Conservation (phyloP, 331 rosid species). For the Stylosanthes scabra region DNA sequence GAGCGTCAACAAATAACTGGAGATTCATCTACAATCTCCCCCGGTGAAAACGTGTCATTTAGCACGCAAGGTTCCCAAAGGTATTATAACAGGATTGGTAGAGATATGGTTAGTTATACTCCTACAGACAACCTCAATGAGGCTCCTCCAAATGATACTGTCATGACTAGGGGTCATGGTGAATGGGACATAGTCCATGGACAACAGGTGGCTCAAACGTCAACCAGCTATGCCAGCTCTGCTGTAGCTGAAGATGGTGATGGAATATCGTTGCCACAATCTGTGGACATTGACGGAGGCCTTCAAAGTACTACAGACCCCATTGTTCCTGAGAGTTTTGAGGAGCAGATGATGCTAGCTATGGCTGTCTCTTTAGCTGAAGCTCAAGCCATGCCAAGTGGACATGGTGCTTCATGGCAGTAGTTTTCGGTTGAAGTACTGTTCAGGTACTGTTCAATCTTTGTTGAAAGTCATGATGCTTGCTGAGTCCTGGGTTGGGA, state of each 20-base stretch:
- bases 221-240: constrained; percentile 65
- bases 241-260: constrained; percentile 50
- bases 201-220: constrained; percentile 59
- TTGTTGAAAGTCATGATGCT: constrained; percentile 39
- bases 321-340: constrained; percentile 87
- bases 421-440: constrained; percentile 43
- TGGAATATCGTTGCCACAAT: constrained; percentile 46
- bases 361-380: constrained; percentile 97
- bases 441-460: constrained; percentile 33
- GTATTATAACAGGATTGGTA: constrained; percentile 58
- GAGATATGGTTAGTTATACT: constrained; percentile 61
- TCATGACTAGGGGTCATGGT: constrained; percentile 50
- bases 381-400: constrained; percentile 72
- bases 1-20: constrained; percentile 89
- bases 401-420: constrained; percentile 81
- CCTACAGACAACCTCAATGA: constrained; percentile 50
- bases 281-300: constrained; percentile 61
- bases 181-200: constrained; percentile 53
- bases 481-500: constrained; percentile 34
- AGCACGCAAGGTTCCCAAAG: constrained; percentile 65
- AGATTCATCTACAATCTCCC: constrained; percentile 58
- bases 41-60: constrained; percentile 48
- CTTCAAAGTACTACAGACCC: constrained; percentile 56
- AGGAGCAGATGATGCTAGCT: constrained; percentile 99
- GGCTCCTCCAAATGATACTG: constrained; percentile 52